Evolutionary conservation across 164 flowering plant species (phyloP).

Genomic region (Piper longum): DNA sequence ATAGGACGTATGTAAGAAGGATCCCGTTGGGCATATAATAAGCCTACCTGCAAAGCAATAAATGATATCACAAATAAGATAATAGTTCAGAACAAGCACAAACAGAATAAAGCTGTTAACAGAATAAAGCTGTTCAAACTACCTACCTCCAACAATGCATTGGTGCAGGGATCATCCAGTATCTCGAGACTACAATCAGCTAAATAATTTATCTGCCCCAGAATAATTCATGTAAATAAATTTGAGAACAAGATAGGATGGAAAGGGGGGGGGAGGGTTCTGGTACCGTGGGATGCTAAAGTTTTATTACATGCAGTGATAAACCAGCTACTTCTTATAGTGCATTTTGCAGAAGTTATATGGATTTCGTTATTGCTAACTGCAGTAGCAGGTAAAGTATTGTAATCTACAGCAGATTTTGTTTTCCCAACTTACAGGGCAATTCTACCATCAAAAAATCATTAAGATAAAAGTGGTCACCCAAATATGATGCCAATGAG

Average conservation of each 20-base stretch:
- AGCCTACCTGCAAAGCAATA: constrained; percentile 50
- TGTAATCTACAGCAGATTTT: too few relatives aligned
- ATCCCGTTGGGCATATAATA: constrained; percentile 80
- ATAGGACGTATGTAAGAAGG: constrained; percentile 82
- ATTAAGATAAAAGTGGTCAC: too few relatives aligned
- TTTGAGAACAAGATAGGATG: background rate
- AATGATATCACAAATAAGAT: background rate
- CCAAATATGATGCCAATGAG: too few relatives aligned
- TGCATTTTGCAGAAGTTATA: too few relatives aligned
- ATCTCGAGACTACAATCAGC: constrained; percentile 83
- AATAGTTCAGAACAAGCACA: background rate
- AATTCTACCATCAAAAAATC: too few relatives aligned
- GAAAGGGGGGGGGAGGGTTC: background rate
- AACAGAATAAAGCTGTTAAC: background rate
- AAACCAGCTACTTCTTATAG: too few relatives aligned
- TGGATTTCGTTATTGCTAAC: too few relatives aligned
- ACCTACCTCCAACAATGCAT: constrained; percentile 71
- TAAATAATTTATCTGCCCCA: constrained; percentile 63
- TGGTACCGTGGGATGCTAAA: background rate
- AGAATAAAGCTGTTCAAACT: background rate
- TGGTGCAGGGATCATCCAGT: constrained; percentile 70
- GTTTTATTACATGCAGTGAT: too few relatives aligned
- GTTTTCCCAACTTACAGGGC: too few relatives aligned
- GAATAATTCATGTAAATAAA: background rate
- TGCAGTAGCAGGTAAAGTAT: too few relatives aligned